These are phyloP conservation scores for Cladophialophora chaetospira DNA, from an alignment of 2,329 filamentous ascomycete species.

Conservation along the genomic window DNA sequence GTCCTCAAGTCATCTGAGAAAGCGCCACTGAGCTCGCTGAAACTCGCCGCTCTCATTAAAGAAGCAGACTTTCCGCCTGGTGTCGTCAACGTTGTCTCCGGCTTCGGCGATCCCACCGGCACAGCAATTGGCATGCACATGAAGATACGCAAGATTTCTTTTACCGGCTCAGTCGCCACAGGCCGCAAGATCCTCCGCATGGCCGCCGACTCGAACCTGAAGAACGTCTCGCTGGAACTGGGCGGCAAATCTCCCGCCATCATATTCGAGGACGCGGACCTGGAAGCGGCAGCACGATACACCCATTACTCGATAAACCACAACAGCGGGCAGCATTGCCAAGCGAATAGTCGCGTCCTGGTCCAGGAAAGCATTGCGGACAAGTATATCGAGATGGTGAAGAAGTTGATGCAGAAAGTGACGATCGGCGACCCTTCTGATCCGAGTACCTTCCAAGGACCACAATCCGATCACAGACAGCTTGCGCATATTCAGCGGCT, in stretches of 20 bases:
- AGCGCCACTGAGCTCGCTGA: conserved; percentile 43
- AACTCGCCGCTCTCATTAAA: conserved; percentile 41
- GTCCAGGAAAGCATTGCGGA: conserved; percentile 58
- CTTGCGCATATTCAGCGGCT: conserved; percentile 61
- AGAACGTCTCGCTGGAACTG: conserved; percentile 40
- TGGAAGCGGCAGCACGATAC: conserved; percentile 42
- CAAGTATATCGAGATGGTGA: conserved; percentile 50
- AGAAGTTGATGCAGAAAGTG: conserved; percentile 42
- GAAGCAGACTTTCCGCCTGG: conserved; percentile 52
- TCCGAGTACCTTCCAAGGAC: conserved; percentile 58
- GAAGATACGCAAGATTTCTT: conserved; percentile 38
- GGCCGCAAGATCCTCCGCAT: conserved; percentile 38
- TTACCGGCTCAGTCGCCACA: conserved; percentile 37
- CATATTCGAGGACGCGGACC: conserved; percentile 40
- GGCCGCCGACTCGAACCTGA: conserved; percentile 39
- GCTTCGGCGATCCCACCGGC: conserved; percentile 57
- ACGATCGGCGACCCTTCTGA: conserved; percentile 42
- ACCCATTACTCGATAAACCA: conserved; percentile 35
- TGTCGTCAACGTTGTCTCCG: conserved; percentile 42
- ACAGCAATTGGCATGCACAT: conserved; percentile 46
- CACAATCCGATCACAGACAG: conserved; percentile 66
- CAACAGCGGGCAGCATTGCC: conserved; percentile 55
- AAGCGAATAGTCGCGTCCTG: conserved; percentile 57
- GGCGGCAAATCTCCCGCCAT: conserved; percentile 42
- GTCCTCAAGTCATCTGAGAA: conserved; percentile 52